These are phyloP conservation scores for Allium cepa DNA, from an alignment of 106 monocot genomes.

Conservation along the genomic window DNA sequence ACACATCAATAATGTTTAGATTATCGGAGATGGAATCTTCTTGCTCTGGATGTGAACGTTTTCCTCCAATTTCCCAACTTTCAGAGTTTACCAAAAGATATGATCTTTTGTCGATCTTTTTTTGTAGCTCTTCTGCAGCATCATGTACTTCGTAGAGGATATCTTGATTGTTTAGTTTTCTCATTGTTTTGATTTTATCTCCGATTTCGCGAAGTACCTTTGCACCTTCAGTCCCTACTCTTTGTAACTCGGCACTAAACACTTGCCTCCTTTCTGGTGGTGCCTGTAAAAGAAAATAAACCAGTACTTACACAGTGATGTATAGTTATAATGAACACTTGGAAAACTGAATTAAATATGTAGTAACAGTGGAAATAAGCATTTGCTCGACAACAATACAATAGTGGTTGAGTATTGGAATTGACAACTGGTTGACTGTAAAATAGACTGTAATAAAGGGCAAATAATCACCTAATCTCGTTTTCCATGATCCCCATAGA, in stretches of 20 bases:
- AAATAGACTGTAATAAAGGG: no score
- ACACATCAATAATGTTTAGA: neutral
- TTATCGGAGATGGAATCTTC: slow-evolving; percentile 7
- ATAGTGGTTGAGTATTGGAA: no score
- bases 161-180: slow-evolving; percentile 37
- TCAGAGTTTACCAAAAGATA: slow-evolving; percentile 85
- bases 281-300: slow-evolving; percentile 30
- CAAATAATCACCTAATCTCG: no score
- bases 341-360: no score
- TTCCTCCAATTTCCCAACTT: slow-evolving; percentile 60
- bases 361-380: no score
- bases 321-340: no score
- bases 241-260: slow-evolving; percentile 66
- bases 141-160: slow-evolving; percentile 64
- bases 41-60: neutral
- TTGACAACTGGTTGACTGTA: no score
- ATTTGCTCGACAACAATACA: no score
- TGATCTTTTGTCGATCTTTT: slow-evolving; percentile 72
- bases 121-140: slow-evolving; percentile 81
- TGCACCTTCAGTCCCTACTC: slow-evolving; percentile 75
- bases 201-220: slow-evolving; percentile 83
- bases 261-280: slow-evolving; percentile 71
- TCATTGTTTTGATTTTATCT: slow-evolving; percentile 61
- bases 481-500: no score
- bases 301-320: no score